These are phyloP conservation scores for Penicillium sclerotigenum DNA, from an alignment of 2,329 filamentous ascomycete genomes.

Conservation along the genomic window DNA sequence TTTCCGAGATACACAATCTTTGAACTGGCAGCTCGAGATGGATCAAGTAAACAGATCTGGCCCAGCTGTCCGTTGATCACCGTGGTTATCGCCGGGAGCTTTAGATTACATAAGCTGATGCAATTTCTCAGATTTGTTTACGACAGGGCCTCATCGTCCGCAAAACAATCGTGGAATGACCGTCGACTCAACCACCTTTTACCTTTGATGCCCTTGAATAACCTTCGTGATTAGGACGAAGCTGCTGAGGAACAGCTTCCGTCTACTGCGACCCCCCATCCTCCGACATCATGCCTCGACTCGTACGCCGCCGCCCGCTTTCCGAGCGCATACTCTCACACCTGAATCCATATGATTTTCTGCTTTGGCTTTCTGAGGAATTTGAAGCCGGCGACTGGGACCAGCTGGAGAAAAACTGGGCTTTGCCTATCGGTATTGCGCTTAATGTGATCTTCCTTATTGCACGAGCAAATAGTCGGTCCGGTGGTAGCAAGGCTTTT, in stretches of 20 bases:
- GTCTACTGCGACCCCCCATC: not conserved
- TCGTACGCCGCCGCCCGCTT: conserved; percentile 78
- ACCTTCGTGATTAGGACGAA: conserved; percentile 8
- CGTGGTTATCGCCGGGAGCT: conserved; percentile 23
- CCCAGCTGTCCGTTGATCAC: conserved; percentile 14
- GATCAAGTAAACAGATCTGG: conserved; percentile 5
- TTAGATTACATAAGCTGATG: conserved; percentile 21
- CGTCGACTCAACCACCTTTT: not conserved
- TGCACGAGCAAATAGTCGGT: conserved; percentile 71
- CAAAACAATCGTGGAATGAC: not conserved
- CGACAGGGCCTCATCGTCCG: conserved; percentile 1
- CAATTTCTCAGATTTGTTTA: conserved; percentile 13
- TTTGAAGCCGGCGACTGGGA: conserved; percentile 90
- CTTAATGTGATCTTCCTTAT: conserved; percentile 80
- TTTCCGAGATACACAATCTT: not conserved
- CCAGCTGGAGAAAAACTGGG: conserved; percentile 68
- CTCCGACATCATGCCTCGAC: conserved; percentile 64
- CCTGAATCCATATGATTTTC: conserved; percentile 82
- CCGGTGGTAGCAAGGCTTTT: conserved; percentile 48
- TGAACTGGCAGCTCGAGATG: not conserved
- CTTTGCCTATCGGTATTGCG: conserved; percentile 68
- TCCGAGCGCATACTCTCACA: conserved; percentile 74
- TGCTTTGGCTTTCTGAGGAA: conserved; percentile 89
- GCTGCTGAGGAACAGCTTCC: conserved; percentile 20
- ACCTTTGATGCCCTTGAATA: conserved; percentile 10